phyloP scores from a whole-genome alignment of 208 protist species.

The Pavlovales sp. region DNA sequence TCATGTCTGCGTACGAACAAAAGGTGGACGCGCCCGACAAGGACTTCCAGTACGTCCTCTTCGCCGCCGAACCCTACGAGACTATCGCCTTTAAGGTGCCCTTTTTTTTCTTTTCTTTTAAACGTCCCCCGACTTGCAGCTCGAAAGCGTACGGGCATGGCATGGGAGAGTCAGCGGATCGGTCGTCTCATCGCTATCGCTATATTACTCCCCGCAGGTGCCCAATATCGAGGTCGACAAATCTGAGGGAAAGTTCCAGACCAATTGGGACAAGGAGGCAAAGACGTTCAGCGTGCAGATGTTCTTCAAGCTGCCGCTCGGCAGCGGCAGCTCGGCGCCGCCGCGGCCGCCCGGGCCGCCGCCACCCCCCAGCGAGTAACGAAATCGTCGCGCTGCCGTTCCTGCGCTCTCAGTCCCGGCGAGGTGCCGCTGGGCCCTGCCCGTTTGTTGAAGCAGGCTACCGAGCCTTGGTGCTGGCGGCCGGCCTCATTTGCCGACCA shows the following conservation, averaged over 20 bases:
- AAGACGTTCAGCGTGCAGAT: conserved; percentile 54
- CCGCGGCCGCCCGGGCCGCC: too few species aligned
- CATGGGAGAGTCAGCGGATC: neutral
- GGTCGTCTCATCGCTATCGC: too few species aligned
- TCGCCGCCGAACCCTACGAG: conserved; percentile 85
- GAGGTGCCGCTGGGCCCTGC: too few species aligned
- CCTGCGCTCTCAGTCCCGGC: too few species aligned
- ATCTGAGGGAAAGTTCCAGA: conserved; percentile 63
- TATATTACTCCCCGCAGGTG: conserved; percentile 48
- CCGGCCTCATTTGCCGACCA: too few species aligned
- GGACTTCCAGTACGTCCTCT: conserved; percentile 75
- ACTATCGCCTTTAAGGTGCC: conserved; percentile 79
- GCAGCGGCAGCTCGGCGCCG: too few species aligned
- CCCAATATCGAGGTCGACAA: conserved; percentile 70
- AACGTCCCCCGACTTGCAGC: too few species aligned
- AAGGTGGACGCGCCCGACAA: conserved; percentile 66
- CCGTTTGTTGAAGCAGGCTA: too few species aligned
- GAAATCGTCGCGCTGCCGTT: too few species aligned
- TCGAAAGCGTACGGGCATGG: too few species aligned
- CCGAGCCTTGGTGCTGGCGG: too few species aligned
- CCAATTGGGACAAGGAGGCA: conserved; percentile 61
- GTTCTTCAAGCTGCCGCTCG: conserved; percentile 2
- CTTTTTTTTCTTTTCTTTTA: neutral
- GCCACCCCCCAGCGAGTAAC: too few species aligned
- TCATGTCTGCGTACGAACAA: conserved; percentile 86